These are phyloP conservation scores for Ceratocystis harringtonii DNA, from an alignment of 2,329 filamentous ascomycete species.

Conservation along the genomic window DNA sequence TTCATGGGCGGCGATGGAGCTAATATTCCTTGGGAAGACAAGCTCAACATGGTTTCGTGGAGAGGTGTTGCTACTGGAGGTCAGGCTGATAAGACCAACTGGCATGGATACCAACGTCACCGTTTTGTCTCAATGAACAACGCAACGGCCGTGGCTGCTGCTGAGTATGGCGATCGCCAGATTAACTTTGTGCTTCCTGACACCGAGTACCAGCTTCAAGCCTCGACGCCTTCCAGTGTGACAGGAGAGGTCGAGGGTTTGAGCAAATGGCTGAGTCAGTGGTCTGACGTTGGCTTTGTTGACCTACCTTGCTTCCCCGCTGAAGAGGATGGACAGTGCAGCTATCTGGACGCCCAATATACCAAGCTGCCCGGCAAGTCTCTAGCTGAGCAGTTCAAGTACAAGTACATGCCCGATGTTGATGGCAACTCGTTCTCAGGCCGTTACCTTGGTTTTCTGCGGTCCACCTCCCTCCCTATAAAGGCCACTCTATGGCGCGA, in stretches of 20 bases:
- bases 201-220: conserved; percentile 30
- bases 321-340: conserved; percentile 45
- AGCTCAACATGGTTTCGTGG: conserved; percentile 42
- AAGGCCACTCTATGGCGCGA: conserved; percentile 67
- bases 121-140: conserved; percentile 63
- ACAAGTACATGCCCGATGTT: conserved; percentile 61
- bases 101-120: conserved; percentile 60
- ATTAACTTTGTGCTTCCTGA: conserved; percentile 41
- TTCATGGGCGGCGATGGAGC: conserved; percentile 43
- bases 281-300: conserved; percentile 38
- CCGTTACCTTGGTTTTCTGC: conserved; percentile 53
- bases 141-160: conserved; percentile 38
- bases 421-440: conserved; percentile 61
- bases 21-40: conserved; percentile 42
- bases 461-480: conserved; percentile 54
- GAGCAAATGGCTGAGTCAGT: conserved; percentile 34
- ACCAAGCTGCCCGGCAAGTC: conserved; percentile 39
- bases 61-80: conserved; percentile 54
- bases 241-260: conserved; percentile 29
- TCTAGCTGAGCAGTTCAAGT: conserved; percentile 35
- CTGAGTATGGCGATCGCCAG: conserved; percentile 32
- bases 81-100: conserved; percentile 43
- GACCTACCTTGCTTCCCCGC: conserved; percentile 38
- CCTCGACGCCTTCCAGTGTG: background rate
- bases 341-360: conserved; percentile 74